Evolutionary conservation across 805 yeast species (phyloP).

Genomic region (Hanseniaspora guilliermondii): DNA sequence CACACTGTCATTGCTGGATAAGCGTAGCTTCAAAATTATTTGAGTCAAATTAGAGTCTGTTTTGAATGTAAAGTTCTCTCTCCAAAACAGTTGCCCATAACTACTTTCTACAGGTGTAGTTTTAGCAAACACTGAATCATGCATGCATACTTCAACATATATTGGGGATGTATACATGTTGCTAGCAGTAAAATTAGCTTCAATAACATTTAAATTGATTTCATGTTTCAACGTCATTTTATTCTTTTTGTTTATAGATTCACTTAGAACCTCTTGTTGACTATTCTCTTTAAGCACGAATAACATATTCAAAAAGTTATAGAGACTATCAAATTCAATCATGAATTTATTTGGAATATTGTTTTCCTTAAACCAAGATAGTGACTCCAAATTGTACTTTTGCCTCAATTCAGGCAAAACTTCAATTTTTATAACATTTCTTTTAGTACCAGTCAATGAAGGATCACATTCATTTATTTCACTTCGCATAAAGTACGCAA

Average conservation of each 20-base stretch:
- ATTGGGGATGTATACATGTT: conserved; percentile 22
- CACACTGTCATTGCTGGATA: conserved; percentile 22
- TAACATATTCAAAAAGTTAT: conserved; percentile 41
- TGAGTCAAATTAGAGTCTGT: conserved; percentile 46
- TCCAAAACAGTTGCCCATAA: conserved; percentile 58
- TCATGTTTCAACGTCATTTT: conserved; percentile 42
- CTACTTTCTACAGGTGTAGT: conserved; percentile 48
- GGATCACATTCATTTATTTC: conserved; percentile 56
- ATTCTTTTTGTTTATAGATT: conserved; percentile 24
- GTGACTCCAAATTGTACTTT: conserved; percentile 14
- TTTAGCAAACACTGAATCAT: conserved; percentile 67
- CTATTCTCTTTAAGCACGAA: conserved; percentile 56
- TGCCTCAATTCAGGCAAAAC: conserved; percentile 41
- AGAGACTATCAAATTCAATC: neutral
- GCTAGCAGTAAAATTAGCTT: conserved; percentile 40
- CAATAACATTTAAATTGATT: conserved; percentile 47
- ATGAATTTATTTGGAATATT: neutral
- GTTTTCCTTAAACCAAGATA: neutral
- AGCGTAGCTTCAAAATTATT: conserved; percentile 38
- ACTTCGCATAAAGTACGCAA: conserved; percentile 35
- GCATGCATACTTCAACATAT: conserved; percentile 60
- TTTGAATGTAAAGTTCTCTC: conserved; percentile 46
- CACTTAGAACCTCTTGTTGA: conserved; percentile 34
- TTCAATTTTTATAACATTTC: conserved; percentile 50
- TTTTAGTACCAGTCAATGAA: conserved; percentile 43